These are phyloP conservation scores for Trypanosoma cruzi DNA, from an alignment of 208 protist species.

Conservation along the genomic window DNA sequence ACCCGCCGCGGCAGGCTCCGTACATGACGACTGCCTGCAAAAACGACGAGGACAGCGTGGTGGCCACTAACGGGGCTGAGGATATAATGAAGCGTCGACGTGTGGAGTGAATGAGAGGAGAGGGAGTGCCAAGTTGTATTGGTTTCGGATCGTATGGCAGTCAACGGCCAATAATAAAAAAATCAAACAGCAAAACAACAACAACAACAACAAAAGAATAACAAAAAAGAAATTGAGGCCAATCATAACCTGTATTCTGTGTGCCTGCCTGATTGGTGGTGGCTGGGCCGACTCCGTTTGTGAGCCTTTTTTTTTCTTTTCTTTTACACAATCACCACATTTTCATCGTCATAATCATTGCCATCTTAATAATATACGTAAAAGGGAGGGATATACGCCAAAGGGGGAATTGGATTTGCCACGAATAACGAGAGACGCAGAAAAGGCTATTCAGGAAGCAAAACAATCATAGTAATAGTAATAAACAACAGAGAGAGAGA, in stretches of 20 bases:
- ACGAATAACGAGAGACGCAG: neutral
- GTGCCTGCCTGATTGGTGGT: no score
- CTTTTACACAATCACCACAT: no score
- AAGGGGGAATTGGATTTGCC: no score
- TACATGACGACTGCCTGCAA: conserved; percentile 36
- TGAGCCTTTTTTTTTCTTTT: no score
- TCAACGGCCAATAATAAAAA: neutral
- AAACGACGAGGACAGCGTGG: neutral
- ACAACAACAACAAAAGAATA: neutral
- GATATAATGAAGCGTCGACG: conserved; percentile 18
- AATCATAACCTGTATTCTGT: no score
- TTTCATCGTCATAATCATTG: no score
- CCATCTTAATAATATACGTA: no score
- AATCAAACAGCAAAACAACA: neutral
- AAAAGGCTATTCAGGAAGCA: conserved; percentile 8
- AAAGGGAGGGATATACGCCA: no score
- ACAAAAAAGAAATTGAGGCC: no score
- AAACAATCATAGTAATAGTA: conserved; percentile 1
- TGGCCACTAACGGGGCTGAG: neutral
- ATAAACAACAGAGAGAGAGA: conserved; percentile 23
- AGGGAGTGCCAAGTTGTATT: no score
- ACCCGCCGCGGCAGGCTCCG: conserved; percentile 75
- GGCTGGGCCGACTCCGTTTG: no score
- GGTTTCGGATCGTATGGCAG: no score
- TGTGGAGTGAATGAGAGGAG: conserved; percentile 1